phyloP scores from a whole-genome alignment of 805 yeast genomes.

The Candida sphagnicola region DNA sequence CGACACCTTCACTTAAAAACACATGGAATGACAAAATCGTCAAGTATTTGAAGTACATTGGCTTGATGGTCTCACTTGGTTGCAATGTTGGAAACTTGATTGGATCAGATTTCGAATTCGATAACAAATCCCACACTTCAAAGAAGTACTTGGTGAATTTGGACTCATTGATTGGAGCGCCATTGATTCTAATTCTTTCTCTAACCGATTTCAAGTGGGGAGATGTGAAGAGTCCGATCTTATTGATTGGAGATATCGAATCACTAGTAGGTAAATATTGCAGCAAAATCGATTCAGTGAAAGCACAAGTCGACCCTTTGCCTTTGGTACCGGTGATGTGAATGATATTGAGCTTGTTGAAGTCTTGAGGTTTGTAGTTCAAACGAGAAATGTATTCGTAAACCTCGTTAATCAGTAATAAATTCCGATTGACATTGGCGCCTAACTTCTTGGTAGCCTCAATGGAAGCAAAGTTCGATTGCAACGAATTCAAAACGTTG shows the following conservation, averaged over 20 bases:
- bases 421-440: conserved; percentile 46
- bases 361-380: conserved; percentile 52
- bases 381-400: conserved; percentile 35
- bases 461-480: conserved; percentile 85
- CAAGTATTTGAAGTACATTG: conserved; percentile 88
- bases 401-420: conserved; percentile 76
- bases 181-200: conserved; percentile 86
- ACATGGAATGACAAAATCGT: conserved; percentile 90
- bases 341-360: conserved; percentile 70
- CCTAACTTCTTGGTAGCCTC: conserved; percentile 79
- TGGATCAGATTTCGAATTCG: conserved; percentile 51
- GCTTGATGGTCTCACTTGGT: conserved; percentile 70
- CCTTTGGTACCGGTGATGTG: conserved; percentile 99
- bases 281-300: conserved; percentile 71
- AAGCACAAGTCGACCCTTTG: conserved; percentile 97
- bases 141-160: conserved; percentile 86
- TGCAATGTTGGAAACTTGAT: conserved; percentile 57
- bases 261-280: conserved; percentile 45
- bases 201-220: conserved; percentile 94
- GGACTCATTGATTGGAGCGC: conserved; percentile 76
- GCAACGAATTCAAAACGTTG: conserved; percentile 76
- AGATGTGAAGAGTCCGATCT: conserved; percentile 90
- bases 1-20: conserved; percentile 83
- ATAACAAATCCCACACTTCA: conserved; percentile 86
- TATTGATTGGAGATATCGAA: conserved; percentile 33